phyloP scores from a whole-genome alignment of 768 basidiomycete species.

The Leccinum longicurvipes region DNA sequence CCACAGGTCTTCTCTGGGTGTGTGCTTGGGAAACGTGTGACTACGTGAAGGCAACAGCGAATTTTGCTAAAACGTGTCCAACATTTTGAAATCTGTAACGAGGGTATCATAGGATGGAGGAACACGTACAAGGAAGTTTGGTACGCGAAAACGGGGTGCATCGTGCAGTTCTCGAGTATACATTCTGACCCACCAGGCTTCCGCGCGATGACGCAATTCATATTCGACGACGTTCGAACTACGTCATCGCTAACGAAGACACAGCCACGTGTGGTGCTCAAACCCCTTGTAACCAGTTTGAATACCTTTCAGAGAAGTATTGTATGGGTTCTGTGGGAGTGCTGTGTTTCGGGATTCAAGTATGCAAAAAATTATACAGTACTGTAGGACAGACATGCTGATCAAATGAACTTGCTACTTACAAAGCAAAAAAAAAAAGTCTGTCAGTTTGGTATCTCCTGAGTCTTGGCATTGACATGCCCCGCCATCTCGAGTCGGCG shows the following conservation, averaged over 20 bases:
- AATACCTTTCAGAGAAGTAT: no score
- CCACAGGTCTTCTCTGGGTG: background rate
- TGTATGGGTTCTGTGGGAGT: no score
- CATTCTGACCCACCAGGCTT: background rate
- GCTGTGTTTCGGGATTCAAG: no score
- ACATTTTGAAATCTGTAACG: background rate
- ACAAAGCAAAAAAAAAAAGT: no score
- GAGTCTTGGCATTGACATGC: no score
- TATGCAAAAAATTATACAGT: no score
- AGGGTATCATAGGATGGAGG: background rate
- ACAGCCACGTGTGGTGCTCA: background rate
- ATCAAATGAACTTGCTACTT: no score
- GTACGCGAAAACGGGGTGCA: background rate
- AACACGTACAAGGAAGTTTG: slow-evolving; percentile 54
- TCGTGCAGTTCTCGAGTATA: background rate
- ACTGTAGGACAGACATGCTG: no score
- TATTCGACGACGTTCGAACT: background rate
- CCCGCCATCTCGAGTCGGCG: no score
- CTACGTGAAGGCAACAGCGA: background rate
- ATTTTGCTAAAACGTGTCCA: slow-evolving; percentile 20
- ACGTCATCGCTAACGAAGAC: background rate
- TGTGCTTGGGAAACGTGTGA: background rate
- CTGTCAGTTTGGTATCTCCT: no score
- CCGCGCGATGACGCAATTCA: background rate
- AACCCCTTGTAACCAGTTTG: no score